Base-by-base conservation (phyloP, 257 asterid species). In the Petunia axillaris region DNA sequence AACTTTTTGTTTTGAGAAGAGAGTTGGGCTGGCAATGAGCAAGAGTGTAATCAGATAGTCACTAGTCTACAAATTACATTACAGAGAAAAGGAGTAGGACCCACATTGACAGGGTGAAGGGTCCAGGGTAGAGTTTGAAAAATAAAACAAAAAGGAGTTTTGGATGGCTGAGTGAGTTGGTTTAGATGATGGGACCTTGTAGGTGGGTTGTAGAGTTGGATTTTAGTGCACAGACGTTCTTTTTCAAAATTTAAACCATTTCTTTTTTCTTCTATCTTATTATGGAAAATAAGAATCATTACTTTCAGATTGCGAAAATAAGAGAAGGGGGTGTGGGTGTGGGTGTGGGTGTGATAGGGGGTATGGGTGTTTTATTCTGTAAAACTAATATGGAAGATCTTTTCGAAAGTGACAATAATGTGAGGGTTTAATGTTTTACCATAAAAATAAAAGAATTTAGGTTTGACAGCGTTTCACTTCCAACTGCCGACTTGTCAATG, bases 81-180 rank as follows among this genome's bases (percentile, higher is more conserved):
- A 25, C 25, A 79, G 3, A 9, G 54, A 16, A 55, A 74, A 8
- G 10, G 8, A 38, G 46, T 25, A 25, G 64, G 60, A 10, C 77
- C 76, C 77, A 1, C 0, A 48, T 3, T 43, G 74, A 70, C 16
- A 4, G 36, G 10, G 0, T 52, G 55, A 53, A 11, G 79, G 52
- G 78, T 48, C 16, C 25, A 15, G n/a, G 58, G 57, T 40, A 59
- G 79, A 62, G 53, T 62, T 41, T 40, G 57, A 44, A 80, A 71
- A 78, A 79, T 1, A 52, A 75, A 79, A 81, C 87, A 85, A 79
- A 82, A 85, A 81, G 75, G 76, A 78, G 74, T 64, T 84, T 81
- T 81, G 82, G 80, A 81, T 81, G 79, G 81, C 48, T 79, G 83
- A 79, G 83, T 78, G 74, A 83, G 60, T 77, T 77, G 44, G 80